phyloP scores from a whole-genome alignment of 176 grass and related monocot species.

The Olyra latifolia region DNA sequence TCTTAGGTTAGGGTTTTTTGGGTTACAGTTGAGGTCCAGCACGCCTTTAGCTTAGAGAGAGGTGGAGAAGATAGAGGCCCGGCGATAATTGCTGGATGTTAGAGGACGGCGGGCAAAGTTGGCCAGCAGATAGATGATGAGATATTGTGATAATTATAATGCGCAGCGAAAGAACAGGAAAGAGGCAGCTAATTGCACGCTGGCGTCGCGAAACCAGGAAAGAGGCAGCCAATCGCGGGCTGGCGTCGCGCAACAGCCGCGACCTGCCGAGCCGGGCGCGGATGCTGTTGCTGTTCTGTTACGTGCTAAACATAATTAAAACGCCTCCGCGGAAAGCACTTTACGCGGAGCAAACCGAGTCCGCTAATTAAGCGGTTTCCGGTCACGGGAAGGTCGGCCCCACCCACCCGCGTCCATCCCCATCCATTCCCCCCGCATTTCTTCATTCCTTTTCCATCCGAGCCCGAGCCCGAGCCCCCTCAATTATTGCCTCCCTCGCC shows the following conservation, averaged over 20 bases:
- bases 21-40: no score
- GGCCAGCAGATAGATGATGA: no score
- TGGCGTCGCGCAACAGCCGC: background rate
- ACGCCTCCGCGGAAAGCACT: background rate
- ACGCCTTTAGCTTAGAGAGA: no score
- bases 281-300: background rate
- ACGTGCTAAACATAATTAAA: background rate
- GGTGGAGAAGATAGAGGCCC: no score
- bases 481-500: slow-evolving; percentile 34
- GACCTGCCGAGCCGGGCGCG: background rate
- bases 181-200: no score
- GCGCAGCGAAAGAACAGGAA: background rate
- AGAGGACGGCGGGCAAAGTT: no score
- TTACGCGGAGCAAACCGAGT: background rate
- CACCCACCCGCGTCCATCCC: background rate
- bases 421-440: background rate
- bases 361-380: background rate
- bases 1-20: no score
- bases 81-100: no score
- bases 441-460: background rate
- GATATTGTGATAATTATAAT: no score
- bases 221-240: background rate
- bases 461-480: no score
- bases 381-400: slow-evolving; percentile 1
- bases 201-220: background rate